Evolutionary conservation across 2,329 filamentous ascomycete genomes (phyloP).

Genomic region (Bipolaris gigantea): DNA sequence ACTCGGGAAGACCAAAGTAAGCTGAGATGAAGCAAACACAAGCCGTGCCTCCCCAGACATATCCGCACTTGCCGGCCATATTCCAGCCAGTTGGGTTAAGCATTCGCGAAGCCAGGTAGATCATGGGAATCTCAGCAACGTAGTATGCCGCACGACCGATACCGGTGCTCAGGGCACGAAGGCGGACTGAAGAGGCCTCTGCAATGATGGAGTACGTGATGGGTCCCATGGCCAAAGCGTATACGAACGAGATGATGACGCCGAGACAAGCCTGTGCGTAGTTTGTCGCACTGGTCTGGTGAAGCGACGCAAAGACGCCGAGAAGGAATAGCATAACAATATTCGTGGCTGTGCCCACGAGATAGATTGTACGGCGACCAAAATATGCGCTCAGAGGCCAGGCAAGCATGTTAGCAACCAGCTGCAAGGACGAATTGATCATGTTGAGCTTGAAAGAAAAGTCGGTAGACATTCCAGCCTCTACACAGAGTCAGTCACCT

Average conservation of each 20-base stretch:
- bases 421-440: constrained; percentile 64
- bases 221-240: constrained; percentile 64
- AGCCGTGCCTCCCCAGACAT: constrained; percentile 48
- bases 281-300: constrained; percentile 44
- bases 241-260: constrained; percentile 66
- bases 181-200: constrained; percentile 66
- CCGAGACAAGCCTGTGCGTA: constrained; percentile 64
- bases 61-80: constrained; percentile 37
- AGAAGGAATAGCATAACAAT: constrained; percentile 58
- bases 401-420: constrained; percentile 64
- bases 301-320: constrained; percentile 60
- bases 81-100: constrained; percentile 51
- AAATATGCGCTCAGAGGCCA: constrained; percentile 67
- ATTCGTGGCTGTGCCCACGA: constrained; percentile 61
- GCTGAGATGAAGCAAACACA: constrained; percentile 56
- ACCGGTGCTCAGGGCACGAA: constrained; percentile 64
- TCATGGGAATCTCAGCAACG: constrained; percentile 64
- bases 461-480: constrained; percentile 60
- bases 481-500: constrained; percentile 40
- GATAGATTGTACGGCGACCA: constrained; percentile 64
- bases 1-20: constrained; percentile 58
- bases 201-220: constrained; percentile 68
- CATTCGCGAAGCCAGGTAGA: constrained; percentile 60
- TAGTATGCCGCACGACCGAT: constrained; percentile 66
- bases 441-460: constrained; percentile 64